These are phyloP conservation scores for Athelia sp. DNA, from an alignment of 1,284 basidiomycete genomes.

Conservation along the genomic window DNA sequence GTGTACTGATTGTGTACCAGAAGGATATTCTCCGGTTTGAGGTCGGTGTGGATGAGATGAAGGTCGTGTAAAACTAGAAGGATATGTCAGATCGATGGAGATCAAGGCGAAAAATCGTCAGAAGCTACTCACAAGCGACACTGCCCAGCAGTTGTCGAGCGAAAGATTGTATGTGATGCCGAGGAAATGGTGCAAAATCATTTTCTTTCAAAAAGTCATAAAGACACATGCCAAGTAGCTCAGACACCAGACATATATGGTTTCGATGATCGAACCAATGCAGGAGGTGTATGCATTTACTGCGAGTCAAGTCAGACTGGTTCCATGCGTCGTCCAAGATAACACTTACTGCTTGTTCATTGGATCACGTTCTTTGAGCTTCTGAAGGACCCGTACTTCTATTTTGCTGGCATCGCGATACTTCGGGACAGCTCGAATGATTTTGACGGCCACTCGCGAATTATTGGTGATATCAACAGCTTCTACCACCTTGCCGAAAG, in stretches of 20 bases:
- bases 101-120: constrained; percentile 4
- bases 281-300: constrained; percentile 97
- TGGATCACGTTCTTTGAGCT: constrained; percentile 88
- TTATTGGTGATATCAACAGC: constrained; percentile 80
- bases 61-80: constrained; percentile 83
- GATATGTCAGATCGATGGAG: constrained; percentile 10
- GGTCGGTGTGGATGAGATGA: constrained; percentile 93
- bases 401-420: constrained; percentile 99
- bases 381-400: constrained; percentile 92
- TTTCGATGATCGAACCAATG: constrained; percentile 97
- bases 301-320: constrained; percentile 26
- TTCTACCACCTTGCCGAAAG: constrained; percentile 98
- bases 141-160: constrained; percentile 89
- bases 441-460: constrained; percentile 93
- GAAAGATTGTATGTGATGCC: constrained; percentile 94
- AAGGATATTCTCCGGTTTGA: constrained; percentile 98
- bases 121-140: constrained; percentile 77
- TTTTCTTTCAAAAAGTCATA: constrained; percentile 99
- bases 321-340: constrained; percentile 5
- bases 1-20: constrained; percentile 84
- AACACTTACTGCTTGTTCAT: constrained; percentile 78
- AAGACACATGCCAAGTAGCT: constrained; percentile 95
- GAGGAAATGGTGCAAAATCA: constrained; percentile 93
- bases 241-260: constrained; percentile 97
- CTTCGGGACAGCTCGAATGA: constrained; percentile 95